Evolutionary conservation across 2,329 filamentous ascomycete species (phyloP).

Genomic region (Cercospora beticola): DNA sequence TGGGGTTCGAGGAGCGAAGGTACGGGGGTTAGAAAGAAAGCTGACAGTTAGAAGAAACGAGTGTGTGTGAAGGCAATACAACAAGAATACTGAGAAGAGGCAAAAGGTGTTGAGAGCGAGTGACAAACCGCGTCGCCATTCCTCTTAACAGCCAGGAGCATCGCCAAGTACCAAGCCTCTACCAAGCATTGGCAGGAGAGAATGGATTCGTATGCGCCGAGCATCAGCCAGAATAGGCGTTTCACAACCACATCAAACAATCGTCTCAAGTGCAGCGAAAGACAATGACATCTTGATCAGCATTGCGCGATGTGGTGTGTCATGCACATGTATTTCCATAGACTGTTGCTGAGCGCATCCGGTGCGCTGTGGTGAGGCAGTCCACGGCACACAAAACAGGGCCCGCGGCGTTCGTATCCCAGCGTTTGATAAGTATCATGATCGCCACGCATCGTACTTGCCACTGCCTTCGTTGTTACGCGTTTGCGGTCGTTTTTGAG

Average conservation of each 20-base stretch:
- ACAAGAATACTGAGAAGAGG: constrained; percentile 7
- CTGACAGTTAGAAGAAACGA: constrained; percentile 10
- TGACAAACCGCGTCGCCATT: neutral
- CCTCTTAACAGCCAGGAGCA: constrained; percentile 5
- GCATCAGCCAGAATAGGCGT: constrained; percentile 1
- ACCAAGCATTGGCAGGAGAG: constrained; percentile 17
- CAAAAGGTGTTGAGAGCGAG: constrained; percentile 11
- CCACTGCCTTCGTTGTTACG: neutral
- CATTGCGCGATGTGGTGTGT: neutral
- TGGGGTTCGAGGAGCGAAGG: neutral
- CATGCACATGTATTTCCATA: neutral
- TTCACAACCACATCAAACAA: constrained; percentile 2
- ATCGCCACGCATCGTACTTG: neutral
- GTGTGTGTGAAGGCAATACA: neutral
- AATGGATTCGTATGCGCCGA: constrained; percentile 14
- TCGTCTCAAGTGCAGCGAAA: neutral
- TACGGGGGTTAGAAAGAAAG: neutral
- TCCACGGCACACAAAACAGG: neutral
- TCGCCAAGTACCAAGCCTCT: constrained; percentile 9
- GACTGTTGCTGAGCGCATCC: neutral
- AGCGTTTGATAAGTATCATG: neutral
- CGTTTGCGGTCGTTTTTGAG: neutral
- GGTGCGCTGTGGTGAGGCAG: neutral
- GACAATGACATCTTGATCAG: neutral
- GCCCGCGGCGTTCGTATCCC: neutral